Evolutionary conservation across 2,329 filamentous ascomycete genomes (phyloP).

Genomic region (Aspergillus fructus): DNA sequence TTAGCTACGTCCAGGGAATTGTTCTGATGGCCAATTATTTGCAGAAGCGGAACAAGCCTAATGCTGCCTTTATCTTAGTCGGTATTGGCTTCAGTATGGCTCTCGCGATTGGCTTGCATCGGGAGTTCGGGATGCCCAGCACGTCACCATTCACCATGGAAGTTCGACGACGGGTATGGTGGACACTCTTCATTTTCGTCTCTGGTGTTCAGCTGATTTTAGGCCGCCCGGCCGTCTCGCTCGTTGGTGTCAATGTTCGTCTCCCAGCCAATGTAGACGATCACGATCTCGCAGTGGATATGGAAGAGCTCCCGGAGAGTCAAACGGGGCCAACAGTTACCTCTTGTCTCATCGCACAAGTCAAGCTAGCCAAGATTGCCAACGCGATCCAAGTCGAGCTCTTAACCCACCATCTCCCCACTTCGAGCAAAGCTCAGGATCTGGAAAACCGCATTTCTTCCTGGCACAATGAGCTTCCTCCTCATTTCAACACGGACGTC

Average conservation of each 20-base stretch:
- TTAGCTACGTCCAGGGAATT: constrained; percentile 22
- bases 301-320: constrained; percentile 18
- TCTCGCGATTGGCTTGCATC: constrained; percentile 19
- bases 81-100: constrained; percentile 23
- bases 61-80: constrained; percentile 19
- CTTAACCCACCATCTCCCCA: constrained; percentile 19
- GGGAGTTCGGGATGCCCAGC: constrained; percentile 23
- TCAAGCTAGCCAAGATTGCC: constrained; percentile 22
- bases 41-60: constrained; percentile 23
- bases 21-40: constrained; percentile 20
- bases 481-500: constrained; percentile 12
- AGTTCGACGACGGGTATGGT: constrained; percentile 21
- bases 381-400: constrained; percentile 23
- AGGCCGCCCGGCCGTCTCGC: constrained; percentile 19
- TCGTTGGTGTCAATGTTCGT: constrained; percentile 20
- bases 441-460: constrained; percentile 18
- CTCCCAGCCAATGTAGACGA: constrained; percentile 21
- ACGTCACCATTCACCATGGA: constrained; percentile 22
- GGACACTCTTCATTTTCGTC: constrained; percentile 23
- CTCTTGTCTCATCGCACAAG: constrained; percentile 19
- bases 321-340: constrained; percentile 17
- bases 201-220: constrained; percentile 19
- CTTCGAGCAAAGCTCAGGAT: constrained; percentile 14
- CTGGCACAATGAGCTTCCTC: constrained; percentile 17
- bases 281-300: constrained; percentile 21